Conservation (phyloP, 2,329 filamentous ascomycete genomes). For the Parafenestella ontariensis region DNA sequence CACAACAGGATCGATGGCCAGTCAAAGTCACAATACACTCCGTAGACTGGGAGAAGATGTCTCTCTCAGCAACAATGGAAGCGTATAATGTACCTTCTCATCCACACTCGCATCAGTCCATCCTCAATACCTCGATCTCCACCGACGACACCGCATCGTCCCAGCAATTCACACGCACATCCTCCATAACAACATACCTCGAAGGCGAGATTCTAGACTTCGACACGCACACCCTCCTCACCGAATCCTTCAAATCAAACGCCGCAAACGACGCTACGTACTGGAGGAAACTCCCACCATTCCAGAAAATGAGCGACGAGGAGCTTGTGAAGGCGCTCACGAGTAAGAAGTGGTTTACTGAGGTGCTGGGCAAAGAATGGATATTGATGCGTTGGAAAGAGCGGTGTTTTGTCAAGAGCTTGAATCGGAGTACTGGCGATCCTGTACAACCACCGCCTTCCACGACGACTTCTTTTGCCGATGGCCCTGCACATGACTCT, state of each 20-base stretch:
- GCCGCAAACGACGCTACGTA: conserved; percentile 56
- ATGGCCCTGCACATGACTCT: conserved; percentile 3
- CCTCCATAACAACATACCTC: conserved; percentile 68
- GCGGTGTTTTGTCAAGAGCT: conserved; percentile 55
- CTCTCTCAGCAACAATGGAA: conserved; percentile 72
- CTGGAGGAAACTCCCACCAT: conserved; percentile 58
- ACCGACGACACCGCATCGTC: not conserved
- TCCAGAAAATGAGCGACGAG: conserved; percentile 48
- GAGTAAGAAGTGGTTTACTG: conserved; percentile 43
- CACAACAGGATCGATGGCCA: conserved; percentile 67
- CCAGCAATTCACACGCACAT: conserved; percentile 42
- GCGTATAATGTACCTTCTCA: conserved; percentile 70
- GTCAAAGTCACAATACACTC: conserved; percentile 71
- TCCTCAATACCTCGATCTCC: conserved; percentile 23
- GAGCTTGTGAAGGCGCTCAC: conserved; percentile 55
- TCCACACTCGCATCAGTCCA: conserved; percentile 37
- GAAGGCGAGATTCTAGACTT: conserved; percentile 74
- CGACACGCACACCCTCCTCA: conserved; percentile 59
- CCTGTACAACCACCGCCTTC: conserved; percentile 20
- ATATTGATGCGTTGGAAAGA: conserved; percentile 66
- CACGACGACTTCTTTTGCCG: conserved; percentile 10
- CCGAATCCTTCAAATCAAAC: conserved; percentile 56
- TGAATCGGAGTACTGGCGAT: conserved; percentile 25
- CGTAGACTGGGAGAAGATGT: conserved; percentile 67
- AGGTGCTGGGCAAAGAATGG: conserved; percentile 55